A percentile compares a stretch with the other conserved stretches of the same genome.
Conservation (phyloP, 2,329 filamentous ascomycete genomes). For the Grosmannia serpens region DNA sequence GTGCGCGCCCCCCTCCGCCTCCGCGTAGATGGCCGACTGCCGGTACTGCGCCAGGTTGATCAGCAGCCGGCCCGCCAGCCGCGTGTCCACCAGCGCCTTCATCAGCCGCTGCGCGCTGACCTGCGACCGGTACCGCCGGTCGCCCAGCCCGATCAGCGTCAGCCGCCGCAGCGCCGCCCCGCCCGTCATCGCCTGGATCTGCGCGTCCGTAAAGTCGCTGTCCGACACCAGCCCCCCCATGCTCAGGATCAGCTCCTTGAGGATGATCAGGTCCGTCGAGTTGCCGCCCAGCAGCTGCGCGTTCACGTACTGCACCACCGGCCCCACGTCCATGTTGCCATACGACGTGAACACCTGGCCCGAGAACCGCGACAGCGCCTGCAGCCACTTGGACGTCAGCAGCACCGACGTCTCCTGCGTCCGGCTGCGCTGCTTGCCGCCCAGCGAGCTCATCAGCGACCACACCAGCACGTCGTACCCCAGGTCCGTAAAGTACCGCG, state of each 20-base stretch:
- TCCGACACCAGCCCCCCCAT: constrained; percentile 92
- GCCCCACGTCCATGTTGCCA: constrained; percentile 68
- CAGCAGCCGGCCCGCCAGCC: constrained; percentile 71
- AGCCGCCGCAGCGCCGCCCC: constrained; percentile 69
- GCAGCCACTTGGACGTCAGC: constrained; percentile 83
- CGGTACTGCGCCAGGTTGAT: constrained; percentile 84
- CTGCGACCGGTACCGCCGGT: constrained; percentile 53
- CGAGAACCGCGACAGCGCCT: constrained; percentile 80
- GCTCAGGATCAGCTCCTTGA: constrained; percentile 78
- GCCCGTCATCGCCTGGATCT: constrained; percentile 80
- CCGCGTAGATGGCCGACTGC: constrained; percentile 69
- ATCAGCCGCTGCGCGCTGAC: constrained; percentile 71
- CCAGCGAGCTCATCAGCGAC: constrained; percentile 69
- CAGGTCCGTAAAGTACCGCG: constrained; percentile 82
- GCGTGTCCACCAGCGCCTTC: constrained; percentile 64
- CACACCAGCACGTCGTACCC: constrained; percentile 91
- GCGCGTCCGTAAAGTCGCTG: constrained; percentile 76
- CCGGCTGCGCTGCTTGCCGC: constrained; percentile 49
- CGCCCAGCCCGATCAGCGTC: constrained; percentile 68
- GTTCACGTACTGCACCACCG: constrained; percentile 81
- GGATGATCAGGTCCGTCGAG: constrained; percentile 79
- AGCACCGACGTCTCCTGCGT: constrained; percentile 52
- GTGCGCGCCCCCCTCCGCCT: constrained; percentile 61
- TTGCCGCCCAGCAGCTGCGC: constrained; percentile 73
- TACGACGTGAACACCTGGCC: constrained; percentile 85